phyloP scores from a whole-genome alignment of 2,329 filamentous ascomycete genomes.

The Lachnellula willkommii region DNA sequence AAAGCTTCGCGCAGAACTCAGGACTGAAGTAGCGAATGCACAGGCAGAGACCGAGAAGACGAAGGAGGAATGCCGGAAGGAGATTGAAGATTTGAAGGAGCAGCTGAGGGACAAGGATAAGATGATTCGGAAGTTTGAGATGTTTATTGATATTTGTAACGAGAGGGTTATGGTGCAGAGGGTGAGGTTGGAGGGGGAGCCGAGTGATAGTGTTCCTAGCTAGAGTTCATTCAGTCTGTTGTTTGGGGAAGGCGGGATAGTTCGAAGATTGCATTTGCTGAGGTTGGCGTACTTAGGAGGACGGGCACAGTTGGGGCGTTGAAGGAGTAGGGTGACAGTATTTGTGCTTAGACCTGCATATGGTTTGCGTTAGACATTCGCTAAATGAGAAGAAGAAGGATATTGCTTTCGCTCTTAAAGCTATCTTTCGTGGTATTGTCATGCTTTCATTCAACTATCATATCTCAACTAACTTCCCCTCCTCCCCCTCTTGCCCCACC shows the following conservation, averaged over 20 bases:
- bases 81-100: conserved; percentile 53
- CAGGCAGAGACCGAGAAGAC: conserved; percentile 55
- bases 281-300: background rate
- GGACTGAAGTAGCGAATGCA: conserved; percentile 54
- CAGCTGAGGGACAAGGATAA: conserved; percentile 59
- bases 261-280: background rate
- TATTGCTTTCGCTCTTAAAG: too few species aligned
- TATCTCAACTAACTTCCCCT: conserved; percentile 12
- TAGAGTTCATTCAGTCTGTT: conserved; percentile 2
- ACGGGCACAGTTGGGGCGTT: too few species aligned
- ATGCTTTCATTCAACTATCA: background rate
- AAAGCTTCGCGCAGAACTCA: conserved; percentile 56
- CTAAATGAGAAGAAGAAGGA: too few species aligned
- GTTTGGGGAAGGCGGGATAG: background rate
- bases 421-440: background rate
- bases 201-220: conserved; percentile 15
- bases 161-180: conserved; percentile 60
- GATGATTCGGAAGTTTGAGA: conserved; percentile 59
- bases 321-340: too few species aligned
- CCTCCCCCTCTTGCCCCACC: conserved; percentile 17
- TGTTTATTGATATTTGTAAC: conserved; percentile 67
- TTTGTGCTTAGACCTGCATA: too few species aligned
- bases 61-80: conserved; percentile 48
- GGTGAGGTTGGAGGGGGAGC: conserved; percentile 42
- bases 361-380: too few species aligned